Evolutionary conservation across 2,329 filamentous ascomycete species (phyloP), one percentile per base, ranked within the genome.

Genomic region (Pezicula radicicola): DNA sequence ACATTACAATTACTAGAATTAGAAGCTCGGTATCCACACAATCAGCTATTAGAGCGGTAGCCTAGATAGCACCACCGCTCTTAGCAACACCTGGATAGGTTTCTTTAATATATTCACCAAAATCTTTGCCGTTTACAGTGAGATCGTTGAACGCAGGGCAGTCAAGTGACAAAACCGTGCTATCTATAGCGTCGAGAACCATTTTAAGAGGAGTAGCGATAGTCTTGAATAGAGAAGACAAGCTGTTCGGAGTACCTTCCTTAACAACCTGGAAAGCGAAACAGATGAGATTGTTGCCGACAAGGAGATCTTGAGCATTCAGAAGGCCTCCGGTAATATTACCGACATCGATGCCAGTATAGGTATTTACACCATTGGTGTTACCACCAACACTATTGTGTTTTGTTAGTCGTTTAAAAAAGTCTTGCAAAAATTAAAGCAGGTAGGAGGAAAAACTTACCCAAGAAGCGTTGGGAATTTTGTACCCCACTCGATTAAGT

Each of bases 231-330:
- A 74, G 45, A 3, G 66, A 65, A 2, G 65, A 67, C 1, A 75
- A 55, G 1, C 72, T 60, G 56, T 75, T 74, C 3, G 75, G 75
- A 1, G 71, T 62, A 4, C 60, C 67, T 2, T 70, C 68, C 55
- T 69, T 63, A 25, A 70, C 63, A 6, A 67, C 60, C 45, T 76
- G 66, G 36, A 71, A 65, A 16, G 58, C 68, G 52, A 74, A 72
- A 55, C 75, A 78, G 21, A 72, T 47, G 9, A 72, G 60, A 55
- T 80, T 76, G 65, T 79, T 77, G 21, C 72, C 74, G 48, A 78
- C 56, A 2, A 74, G 60, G 0, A 78, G 63, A 16, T 64, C 72
- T n/a, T 64, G 53, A 4, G 65, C 60, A 56, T 76, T 78, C 54
- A 74, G 68, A 2, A 78, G 58, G 42, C 74, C 74, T 18, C 72